Evolutionary conservation across 495 filamentous ascomycete genomes (phyloP), one percentile per base, ranked within the genome.

Genomic region (Echria macrotheca): DNA sequence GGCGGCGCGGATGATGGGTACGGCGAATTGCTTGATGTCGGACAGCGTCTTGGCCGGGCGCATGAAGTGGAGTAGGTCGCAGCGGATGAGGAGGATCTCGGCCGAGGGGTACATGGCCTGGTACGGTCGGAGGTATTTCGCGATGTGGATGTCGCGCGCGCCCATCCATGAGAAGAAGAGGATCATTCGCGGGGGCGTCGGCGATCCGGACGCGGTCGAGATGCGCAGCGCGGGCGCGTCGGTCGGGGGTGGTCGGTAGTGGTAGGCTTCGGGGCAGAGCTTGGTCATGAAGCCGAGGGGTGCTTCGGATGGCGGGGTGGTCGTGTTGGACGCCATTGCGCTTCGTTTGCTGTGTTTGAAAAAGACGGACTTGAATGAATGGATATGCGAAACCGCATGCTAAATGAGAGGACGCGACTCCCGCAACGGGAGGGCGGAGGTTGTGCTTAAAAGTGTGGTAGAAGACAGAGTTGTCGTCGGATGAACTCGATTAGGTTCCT

Each of bases 101-200:
- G 66, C 44, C 4, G 61, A 48, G 2, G 73, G 72, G 54, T 62
- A 76, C 2, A 69, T 50, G 3, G 52, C 48, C 15, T 60, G 69
- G 58, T 76, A 68, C 23, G 57, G 62, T 2, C 52, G 35, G 42
- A 74, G 56, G 60, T 75, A 73, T 43, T 74, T 76, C 36, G 62
- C 59, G 48, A 75, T 69, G 61, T 74, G 72, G 2, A 55, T 50
- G 35, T 72, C 63, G 37, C 50, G 69, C 6, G 73, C 73, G 17
- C 64, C 69, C 68, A 74, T 71, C 71, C 71, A 74, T 11, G 65
- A 54, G 9, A 60, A 58, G 35, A 74, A 51, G 33, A 76, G 10
- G 24, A 76, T 59, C n/a, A 76, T 66, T 69, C 21, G 64, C 44
- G 9, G 18, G 36, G 25, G 32, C 25, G 17, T 3, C 24, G 23